Conservation (phyloP, 306 rosid species). For the Malus sylvestris region DNA sequence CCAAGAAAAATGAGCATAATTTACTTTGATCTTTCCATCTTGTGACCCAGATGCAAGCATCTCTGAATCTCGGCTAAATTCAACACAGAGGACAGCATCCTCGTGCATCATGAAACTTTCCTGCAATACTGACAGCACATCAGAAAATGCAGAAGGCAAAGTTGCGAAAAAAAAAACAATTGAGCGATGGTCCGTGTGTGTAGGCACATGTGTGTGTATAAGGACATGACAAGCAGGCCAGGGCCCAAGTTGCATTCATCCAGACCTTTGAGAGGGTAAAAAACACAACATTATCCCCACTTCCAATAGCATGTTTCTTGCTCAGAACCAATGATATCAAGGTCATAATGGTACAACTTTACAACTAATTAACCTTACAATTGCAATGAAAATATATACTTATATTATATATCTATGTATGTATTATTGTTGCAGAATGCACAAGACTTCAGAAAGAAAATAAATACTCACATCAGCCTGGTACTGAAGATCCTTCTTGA, state of each 20-base stretch:
- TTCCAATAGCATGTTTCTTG: neutral
- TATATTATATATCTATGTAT: neutral
- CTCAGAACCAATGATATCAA: neutral
- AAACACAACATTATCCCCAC: neutral
- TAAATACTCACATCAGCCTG: slow-evolving; percentile 87
- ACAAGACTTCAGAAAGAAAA: neutral
- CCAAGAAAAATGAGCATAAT: slow-evolving; percentile 23
- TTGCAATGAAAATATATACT: neutral
- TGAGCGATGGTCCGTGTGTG: neutral
- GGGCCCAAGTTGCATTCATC: neutral
- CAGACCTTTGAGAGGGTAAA: neutral
- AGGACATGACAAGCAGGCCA: neutral
- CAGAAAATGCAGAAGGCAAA: slow-evolving; percentile 13
- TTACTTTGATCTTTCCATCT: slow-evolving; percentile 96
- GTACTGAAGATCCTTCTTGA: slow-evolving; percentile 99
- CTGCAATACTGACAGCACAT: slow-evolving; percentile 45
- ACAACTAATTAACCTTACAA: neutral
- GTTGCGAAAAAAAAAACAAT: neutral
- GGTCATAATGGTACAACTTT: neutral
- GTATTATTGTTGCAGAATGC: neutral
- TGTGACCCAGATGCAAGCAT: slow-evolving; percentile 94
- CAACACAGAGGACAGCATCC: slow-evolving; percentile 88
- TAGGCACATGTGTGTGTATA: neutral
- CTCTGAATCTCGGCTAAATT: slow-evolving; percentile 96
- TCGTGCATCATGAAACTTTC: slow-evolving; percentile 98